Percentiles rank a stretch among this genome's conserved stretches.
Conservation (phyloP, 805 yeast species). For the Ogataea dorogensis region DNA sequence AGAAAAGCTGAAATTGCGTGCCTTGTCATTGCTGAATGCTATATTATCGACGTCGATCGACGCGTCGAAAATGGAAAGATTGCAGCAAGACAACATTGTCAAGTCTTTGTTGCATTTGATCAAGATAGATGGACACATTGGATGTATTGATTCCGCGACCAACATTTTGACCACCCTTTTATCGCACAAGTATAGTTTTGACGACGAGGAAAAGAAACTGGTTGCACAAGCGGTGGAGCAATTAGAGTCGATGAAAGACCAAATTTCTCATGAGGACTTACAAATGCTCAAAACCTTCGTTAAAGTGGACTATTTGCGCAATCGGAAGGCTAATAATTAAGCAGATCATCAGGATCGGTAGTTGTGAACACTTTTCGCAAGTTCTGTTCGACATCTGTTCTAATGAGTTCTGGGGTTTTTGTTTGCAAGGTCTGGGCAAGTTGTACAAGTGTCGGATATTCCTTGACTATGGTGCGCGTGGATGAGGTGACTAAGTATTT, state of each 20-base stretch:
- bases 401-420: conserved; percentile 20
- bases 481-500: conserved; percentile 54
- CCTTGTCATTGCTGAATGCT: conserved; percentile 49
- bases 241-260: conserved; percentile 45
- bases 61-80: conserved; percentile 37
- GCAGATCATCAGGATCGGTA: conserved; percentile 46
- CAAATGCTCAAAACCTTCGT: conserved; percentile 43
- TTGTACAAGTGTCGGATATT: conserved; percentile 39
- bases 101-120: conserved; percentile 35
- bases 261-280: conserved; percentile 54
- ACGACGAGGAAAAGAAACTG: conserved; percentile 38
- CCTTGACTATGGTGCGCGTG: conserved; percentile 43
- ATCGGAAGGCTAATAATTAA: conserved; percentile 21
- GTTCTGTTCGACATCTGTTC: conserved; percentile 49
- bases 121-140: conserved; percentile 39
- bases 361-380: conserved; percentile 49
- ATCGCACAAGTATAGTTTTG: conserved; percentile 44
- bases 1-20: conserved; percentile 49
- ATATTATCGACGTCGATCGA: conserved; percentile 52
- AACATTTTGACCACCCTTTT: conserved; percentile 48
- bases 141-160: conserved; percentile 56
- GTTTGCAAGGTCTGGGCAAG: conserved; percentile 9
- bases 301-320: conserved; percentile 36
- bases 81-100: conserved; percentile 38
- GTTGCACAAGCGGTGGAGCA: conserved; percentile 38